Base-by-base conservation (phyloP, 2,329 filamentous ascomycete species). In the Ramichloridium luteum region DNA sequence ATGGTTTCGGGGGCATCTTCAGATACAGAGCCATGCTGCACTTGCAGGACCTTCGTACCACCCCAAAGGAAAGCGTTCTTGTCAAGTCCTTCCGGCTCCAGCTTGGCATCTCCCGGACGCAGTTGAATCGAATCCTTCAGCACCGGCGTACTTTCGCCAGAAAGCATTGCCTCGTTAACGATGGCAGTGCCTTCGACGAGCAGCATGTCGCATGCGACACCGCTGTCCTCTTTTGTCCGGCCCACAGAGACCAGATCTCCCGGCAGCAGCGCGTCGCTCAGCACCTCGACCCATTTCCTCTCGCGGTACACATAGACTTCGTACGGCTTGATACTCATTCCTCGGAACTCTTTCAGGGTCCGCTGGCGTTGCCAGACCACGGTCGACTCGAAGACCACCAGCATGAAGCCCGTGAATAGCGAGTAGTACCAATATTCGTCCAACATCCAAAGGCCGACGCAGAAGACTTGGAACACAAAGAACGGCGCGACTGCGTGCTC, bases 381-480 rank as follows among this genome's bases (percentile, higher is more conserved):
- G 2, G 90, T 98, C 57, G 86, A 94, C 65, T 98, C 90, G 48
- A 98, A 98, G 37, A 75, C 78, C 45, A 98, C 84, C 34, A 98
- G 74, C 92, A 98, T 98, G 64, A 96, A 86, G 13, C 98, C 76
- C 1, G 92, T 98, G 60, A 98, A 98, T 13, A 98, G 73, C 39
- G 90, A 96, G 64, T 98, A 98, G 67, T 98, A 98, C 90, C 92
- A 98, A 63, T 96, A 98, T 61, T 98, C 92, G 54, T 98, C 90
- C 54, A 98, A 65, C 77, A 96, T 83, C 90, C 90, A 98, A 39
- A 98, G 65, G 11, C 90, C 92, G 36, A 98, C 90, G 49, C 92
- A 98, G 66, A 98, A 98, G 39, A 98, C 70, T 67, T 98, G 90
- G 64, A 98, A 98, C 41, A 98, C 86, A 61, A 98, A 98, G 68